phyloP scores from a whole-genome alignment of 495 filamentous ascomycete genomes.

The Daldinia decipiens region DNA sequence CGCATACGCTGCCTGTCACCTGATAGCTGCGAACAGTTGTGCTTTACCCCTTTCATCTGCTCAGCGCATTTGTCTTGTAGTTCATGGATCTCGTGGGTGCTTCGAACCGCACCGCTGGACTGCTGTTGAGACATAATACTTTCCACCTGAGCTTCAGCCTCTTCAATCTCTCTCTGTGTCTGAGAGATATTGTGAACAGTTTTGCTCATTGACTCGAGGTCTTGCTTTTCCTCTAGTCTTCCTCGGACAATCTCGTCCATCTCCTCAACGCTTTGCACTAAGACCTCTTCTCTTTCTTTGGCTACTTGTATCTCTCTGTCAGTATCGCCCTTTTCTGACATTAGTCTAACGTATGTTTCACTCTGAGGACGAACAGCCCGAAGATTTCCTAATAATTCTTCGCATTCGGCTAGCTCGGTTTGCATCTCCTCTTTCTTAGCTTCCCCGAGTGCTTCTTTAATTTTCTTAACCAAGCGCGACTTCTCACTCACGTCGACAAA shows the following conservation, averaged over 20 bases:
- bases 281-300: slow-evolving; percentile 64
- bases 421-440: slow-evolving; percentile 63
- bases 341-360: slow-evolving; percentile 76
- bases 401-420: slow-evolving; percentile 61
- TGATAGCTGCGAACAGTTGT: slow-evolving; percentile 68
- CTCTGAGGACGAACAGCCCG: slow-evolving; percentile 71
- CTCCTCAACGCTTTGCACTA: slow-evolving; percentile 74
- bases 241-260: slow-evolving; percentile 76
- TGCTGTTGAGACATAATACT: slow-evolving; percentile 77
- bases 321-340: slow-evolving; percentile 74
- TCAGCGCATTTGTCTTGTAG: slow-evolving; percentile 75
- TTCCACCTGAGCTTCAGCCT: slow-evolving; percentile 74
- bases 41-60: slow-evolving; percentile 69
- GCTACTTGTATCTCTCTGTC: slow-evolving; percentile 66
- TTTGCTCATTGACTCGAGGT: slow-evolving; percentile 78
- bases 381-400: slow-evolving; percentile 66
- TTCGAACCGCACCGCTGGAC: slow-evolving; percentile 68
- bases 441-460: slow-evolving; percentile 68
- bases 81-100: slow-evolving; percentile 84
- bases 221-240: slow-evolving; percentile 70
- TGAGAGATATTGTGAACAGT: slow-evolving; percentile 80
- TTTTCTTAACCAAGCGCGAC: slow-evolving; percentile 66
- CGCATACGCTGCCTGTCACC: slow-evolving; percentile 77
- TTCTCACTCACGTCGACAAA: slow-evolving; percentile 68
- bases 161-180: slow-evolving; percentile 73